Conservation (phyloP, 2,329 filamentous ascomycete genomes). For the Huntiella savannae region DNA sequence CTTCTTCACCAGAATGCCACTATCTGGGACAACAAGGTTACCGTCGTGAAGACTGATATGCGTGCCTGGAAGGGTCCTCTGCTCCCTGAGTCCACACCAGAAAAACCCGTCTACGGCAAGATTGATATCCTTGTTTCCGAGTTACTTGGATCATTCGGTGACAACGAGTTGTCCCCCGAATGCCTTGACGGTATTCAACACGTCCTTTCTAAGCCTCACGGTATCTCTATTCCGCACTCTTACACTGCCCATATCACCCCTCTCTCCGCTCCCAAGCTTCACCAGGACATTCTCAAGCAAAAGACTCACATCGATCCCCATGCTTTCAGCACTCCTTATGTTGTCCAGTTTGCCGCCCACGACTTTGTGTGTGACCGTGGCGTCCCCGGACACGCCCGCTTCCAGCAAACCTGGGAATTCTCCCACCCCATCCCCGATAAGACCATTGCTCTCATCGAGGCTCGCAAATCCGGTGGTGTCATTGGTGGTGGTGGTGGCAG, state of each 20-base stretch:
- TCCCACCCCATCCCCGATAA: constrained; percentile 48
- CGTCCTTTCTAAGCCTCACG: constrained; percentile 56
- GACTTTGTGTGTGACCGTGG: constrained; percentile 57
- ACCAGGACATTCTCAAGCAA: constrained; percentile 52
- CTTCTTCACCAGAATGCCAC: constrained; percentile 69
- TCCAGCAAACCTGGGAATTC: constrained; percentile 68
- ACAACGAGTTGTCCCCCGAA: constrained; percentile 93
- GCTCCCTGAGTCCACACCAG: constrained; percentile 23
- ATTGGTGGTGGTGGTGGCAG: constrained; percentile 50
- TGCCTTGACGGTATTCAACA: constrained; percentile 91
- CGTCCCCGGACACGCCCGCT: constrained; percentile 37
- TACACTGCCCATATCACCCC: constrained; percentile 93
- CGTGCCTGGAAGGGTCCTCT: constrained; percentile 78
- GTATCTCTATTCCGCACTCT: constrained; percentile 81
- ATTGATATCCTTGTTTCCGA: constrained; percentile 92
- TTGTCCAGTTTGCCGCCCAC: constrained; percentile 77
- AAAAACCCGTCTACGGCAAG: constrained; percentile 34
- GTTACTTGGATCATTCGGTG: constrained; percentile 82
- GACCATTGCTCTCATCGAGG: constrained; percentile 34
- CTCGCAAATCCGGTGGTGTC: constrained; percentile 43
- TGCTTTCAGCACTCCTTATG: constrained; percentile 81
- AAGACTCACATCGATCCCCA: constrained; percentile 42
- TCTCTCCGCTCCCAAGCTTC: constrained; percentile 68
- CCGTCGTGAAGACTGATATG: constrained; percentile 92
- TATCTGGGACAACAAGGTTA: constrained; percentile 65